Evolutionary conservation across 176 grass and related monocot genomes (phyloP).

Genomic region (Carex scoparia): DNA sequence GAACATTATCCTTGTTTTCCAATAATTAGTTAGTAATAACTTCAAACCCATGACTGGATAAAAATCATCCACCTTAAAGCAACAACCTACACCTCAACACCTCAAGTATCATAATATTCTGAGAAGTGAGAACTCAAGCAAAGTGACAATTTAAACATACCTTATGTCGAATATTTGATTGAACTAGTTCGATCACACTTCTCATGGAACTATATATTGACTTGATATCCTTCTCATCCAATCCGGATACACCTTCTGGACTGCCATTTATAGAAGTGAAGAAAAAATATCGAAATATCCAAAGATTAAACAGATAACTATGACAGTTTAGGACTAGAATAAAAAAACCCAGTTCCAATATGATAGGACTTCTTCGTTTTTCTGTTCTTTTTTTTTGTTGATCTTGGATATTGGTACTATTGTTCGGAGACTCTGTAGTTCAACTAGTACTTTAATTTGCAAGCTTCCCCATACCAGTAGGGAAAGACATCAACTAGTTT

Average conservation of each 20-base stretch:
- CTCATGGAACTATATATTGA: constrained; percentile 63
- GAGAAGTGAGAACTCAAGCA: background rate
- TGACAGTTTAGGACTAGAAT: background rate
- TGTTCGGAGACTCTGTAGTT: background rate
- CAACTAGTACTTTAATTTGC: background rate
- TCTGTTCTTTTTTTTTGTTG: background rate
- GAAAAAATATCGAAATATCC: background rate
- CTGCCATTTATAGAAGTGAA: constrained; percentile 33
- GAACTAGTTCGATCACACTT: constrained; percentile 48
- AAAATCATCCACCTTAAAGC: background rate
- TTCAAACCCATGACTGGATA: background rate
- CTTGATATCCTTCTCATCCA: constrained; percentile 49
- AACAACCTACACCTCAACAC: background rate
- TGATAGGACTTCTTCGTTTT: background rate
- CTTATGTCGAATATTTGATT: constrained; percentile 29
- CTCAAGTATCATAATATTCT: background rate
- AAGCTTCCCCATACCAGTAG: constrained; percentile 7
- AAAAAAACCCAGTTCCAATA: background rate
- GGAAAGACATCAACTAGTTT: background rate
- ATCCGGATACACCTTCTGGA: constrained; percentile 36
- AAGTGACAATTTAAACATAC: background rate
- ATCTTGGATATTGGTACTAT: background rate
- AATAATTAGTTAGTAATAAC: background rate
- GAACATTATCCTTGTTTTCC: background rate
- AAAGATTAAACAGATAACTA: background rate